phyloP scores from a whole-genome alignment of 495 filamentous ascomycete genomes.

The Aspergillus saccharolyticus region DNA sequence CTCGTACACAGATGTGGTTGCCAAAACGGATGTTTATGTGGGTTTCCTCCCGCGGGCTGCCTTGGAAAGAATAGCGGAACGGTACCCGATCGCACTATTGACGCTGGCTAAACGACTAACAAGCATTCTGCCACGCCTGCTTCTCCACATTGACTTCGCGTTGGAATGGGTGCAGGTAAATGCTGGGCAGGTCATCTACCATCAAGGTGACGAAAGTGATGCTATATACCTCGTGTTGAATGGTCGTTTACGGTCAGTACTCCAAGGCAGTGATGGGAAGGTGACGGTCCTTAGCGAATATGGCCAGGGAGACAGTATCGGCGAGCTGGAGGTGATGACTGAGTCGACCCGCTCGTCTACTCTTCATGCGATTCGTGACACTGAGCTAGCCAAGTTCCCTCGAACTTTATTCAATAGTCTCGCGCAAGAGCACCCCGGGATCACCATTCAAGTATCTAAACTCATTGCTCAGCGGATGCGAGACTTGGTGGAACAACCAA shows the following conservation, averaged over 20 bases:
- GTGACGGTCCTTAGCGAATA: slow-evolving; percentile 89
- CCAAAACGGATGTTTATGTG: slow-evolving; percentile 97
- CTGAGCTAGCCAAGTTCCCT: slow-evolving; percentile 92
- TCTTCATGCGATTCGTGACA: slow-evolving; percentile 92
- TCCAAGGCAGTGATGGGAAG: slow-evolving; percentile 71
- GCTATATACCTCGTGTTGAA: slow-evolving; percentile 98
- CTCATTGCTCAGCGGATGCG: slow-evolving; percentile 96
- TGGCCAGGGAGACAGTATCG: slow-evolving; percentile 95
- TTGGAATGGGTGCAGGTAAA: slow-evolving; percentile 96
- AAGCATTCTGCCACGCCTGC: slow-evolving; percentile 79
- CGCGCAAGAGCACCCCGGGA: slow-evolving; percentile 92
- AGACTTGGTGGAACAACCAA: slow-evolving; percentile 72
- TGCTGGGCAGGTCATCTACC: slow-evolving; percentile 89
- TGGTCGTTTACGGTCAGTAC: slow-evolving; percentile 74
- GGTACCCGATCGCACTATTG: slow-evolving; percentile 82
- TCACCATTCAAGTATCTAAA: slow-evolving; percentile 98
- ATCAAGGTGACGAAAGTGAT: slow-evolving; percentile 93
- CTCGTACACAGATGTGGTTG: slow-evolving; percentile 93
- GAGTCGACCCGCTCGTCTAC: slow-evolving; percentile 85
- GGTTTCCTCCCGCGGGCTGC: slow-evolving; percentile 86
- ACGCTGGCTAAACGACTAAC: slow-evolving; percentile 95
- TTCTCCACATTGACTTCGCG: slow-evolving; percentile 96
- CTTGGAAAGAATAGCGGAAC: slow-evolving; percentile 86
- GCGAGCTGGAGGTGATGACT: slow-evolving; percentile 94
- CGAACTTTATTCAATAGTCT: slow-evolving; percentile 96